Evolutionary conservation across 139 green algal species (phyloP).

Genomic region (Volvox reticuliferus): DNA sequence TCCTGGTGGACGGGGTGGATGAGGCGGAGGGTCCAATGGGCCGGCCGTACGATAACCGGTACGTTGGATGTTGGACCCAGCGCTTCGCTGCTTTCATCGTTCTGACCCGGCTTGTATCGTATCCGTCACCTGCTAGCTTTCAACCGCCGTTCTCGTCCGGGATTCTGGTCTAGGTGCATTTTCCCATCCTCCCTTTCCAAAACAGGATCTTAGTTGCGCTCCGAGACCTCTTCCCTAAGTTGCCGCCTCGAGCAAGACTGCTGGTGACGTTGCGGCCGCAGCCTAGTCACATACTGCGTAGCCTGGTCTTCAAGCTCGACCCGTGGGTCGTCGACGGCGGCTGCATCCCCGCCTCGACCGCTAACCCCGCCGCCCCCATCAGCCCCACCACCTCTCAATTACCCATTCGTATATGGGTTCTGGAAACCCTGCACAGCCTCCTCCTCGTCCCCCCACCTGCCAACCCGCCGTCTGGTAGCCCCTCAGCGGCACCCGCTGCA

Average conservation of each 20-base stretch:
- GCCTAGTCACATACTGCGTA: conserved; percentile 1
- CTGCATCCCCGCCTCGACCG: too few relatives aligned
- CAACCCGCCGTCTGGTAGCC: too few relatives aligned
- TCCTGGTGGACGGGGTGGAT: conserved; percentile 26
- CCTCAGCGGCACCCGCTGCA: too few relatives aligned
- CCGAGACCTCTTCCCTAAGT: background rate
- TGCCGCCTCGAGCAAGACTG: conserved; percentile 4
- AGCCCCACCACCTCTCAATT: background rate
- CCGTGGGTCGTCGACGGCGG: background rate
- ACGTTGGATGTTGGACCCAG: too few relatives aligned
- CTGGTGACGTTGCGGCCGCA: background rate
- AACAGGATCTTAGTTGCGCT: conserved; percentile 12
- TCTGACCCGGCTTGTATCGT: too few relatives aligned
- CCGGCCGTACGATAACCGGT: background rate
- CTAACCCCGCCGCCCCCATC: background rate
- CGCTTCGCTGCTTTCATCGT: too few relatives aligned
- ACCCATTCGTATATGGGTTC: background rate
- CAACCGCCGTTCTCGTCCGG: too few relatives aligned
- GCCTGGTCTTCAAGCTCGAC: background rate
- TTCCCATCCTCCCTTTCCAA: too few relatives aligned
- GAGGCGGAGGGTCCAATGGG: conserved; percentile 23
- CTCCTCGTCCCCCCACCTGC: too few relatives aligned
- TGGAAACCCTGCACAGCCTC: background rate
- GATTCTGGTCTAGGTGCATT: too few relatives aligned
- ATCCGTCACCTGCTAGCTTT: too few relatives aligned